Evolutionary conservation across 192 early-diverging fungal species (phyloP).

Genomic region (Coemansia sp.): DNA sequence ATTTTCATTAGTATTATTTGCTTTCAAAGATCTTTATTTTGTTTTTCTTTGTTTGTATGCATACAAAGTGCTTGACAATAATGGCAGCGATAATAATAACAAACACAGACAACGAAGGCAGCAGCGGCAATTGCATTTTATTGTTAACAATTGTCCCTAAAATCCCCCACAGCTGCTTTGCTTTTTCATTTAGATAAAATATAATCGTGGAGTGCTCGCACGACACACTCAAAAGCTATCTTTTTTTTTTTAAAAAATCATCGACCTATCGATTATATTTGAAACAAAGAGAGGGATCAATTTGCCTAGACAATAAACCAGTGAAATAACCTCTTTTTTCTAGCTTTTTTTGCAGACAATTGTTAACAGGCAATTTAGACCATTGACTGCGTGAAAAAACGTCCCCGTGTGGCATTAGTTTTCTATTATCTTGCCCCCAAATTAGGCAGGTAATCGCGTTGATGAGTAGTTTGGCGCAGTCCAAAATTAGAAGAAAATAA

Average conservation of each 20-base stretch:
- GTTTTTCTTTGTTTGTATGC: too few species aligned
- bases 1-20: not conserved
- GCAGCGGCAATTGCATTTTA: not conserved
- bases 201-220: not conserved
- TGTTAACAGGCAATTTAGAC: not conserved
- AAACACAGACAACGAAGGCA: not conserved
- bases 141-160: not conserved
- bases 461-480: conserved; percentile 1
- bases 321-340: not conserved
- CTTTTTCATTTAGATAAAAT: not conserved
- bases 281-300: not conserved
- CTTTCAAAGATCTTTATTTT: not conserved
- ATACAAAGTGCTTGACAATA: too few species aligned
- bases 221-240: not conserved
- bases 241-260: too few species aligned
- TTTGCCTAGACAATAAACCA: not conserved
- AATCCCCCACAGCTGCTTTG: not conserved
- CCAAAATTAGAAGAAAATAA: not conserved
- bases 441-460: not conserved
- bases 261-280: not conserved
- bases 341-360: not conserved
- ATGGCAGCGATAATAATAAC: not conserved
- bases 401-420: not conserved
- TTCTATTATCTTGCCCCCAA: not conserved
- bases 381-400: not conserved